Base-by-base conservation (phyloP, 2,329 filamentous ascomycete species). In the Metarhizium sp. region DNA sequence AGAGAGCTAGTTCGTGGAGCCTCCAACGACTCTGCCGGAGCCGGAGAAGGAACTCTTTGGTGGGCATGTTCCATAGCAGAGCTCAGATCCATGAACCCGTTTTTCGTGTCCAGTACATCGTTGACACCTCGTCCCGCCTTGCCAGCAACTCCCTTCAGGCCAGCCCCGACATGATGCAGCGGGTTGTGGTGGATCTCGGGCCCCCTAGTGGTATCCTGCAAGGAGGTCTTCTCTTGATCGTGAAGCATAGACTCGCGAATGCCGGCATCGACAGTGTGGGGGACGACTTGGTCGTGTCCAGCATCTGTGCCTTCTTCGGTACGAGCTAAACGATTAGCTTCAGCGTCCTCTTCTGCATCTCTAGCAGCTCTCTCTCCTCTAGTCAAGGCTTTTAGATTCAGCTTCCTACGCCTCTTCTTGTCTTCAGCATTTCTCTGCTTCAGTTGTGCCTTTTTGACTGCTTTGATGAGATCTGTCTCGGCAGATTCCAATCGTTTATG, bases 381-480 rank as follows among this genome's bases (percentile, higher is more conserved):
- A 45, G 75, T 77, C 18, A 77, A 68, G 0, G 73, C 71, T 55
- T 78, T 78, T 32, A 73, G 69, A 56, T 76, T 78, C 34, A 71
- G 66, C 50, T 77, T 71, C 56, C 76, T 81, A n/a, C 84, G 81
- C 1, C 75, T 72, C 60, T 79, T 79, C 66, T 88, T 91, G 46
- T 85, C 86, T 6, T 82, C 81, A 52, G 81, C 81, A 52, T 78
- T 77, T 55, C 78, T 67, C 63, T 84, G 77, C 66, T 92, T 87
- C n/a, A 87, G 73, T 61, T 96, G 85, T 14, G 84, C 85, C 67
- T 86, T 90, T 66, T 91, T 92, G 55, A 89, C 92, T 49, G 78
- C 78, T 57, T 85, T 86, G 61, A 99, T 88, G 45, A 99, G 75
- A 25, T 90, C 84, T 0, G 90, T 96, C 70, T 97, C 87, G 1